These are phyloP conservation scores for Circinella umbellata DNA, from an alignment of 371 early-diverging fungal species.

Conservation along the genomic window DNA sequence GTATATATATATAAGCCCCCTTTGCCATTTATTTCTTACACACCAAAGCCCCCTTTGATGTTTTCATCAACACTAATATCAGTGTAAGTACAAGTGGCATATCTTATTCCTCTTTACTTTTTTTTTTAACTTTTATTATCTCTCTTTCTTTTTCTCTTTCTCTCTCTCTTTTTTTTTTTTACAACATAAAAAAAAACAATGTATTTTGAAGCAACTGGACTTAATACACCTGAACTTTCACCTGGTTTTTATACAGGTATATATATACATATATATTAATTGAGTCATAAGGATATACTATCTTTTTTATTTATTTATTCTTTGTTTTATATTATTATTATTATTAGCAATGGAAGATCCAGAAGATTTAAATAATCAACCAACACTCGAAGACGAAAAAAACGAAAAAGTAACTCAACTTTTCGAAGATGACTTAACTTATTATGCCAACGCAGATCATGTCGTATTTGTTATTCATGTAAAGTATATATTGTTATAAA, in stretches of 20 bases:
- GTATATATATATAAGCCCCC: too few relatives aligned
- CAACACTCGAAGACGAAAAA: neutral
- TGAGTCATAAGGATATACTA: too few relatives aligned
- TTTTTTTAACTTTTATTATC: too few relatives aligned
- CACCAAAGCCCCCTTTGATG: too few relatives aligned
- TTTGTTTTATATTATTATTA: too few relatives aligned
- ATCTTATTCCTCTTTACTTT: too few relatives aligned
- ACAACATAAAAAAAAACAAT: constrained; percentile 17
- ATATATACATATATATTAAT: too few relatives aligned
- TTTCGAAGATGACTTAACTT: neutral
- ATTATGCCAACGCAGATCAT: constrained; percentile 33
- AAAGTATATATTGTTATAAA: constrained; percentile 5
- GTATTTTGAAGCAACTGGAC: constrained; percentile 47
- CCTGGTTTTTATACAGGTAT: constrained; percentile 16
- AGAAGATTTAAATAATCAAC: constrained; percentile 1
- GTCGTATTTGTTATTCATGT: constrained; percentile 68
- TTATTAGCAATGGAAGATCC: constrained; percentile 13
- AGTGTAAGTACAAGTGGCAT: too few relatives aligned
- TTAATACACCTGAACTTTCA: constrained; percentile 38
- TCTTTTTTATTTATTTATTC: too few relatives aligned
- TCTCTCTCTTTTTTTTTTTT: neutral
- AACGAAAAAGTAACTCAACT: neutral
- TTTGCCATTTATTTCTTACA: too few relatives aligned
- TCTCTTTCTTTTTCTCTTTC: neutral
- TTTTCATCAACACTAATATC: too few relatives aligned